A percentile compares a stretch with the other conserved stretches of the same genome.
These are phyloP conservation scores for Monilinia polystroma DNA, from an alignment of 2,329 filamentous ascomycete genomes.

Conservation along the genomic window DNA sequence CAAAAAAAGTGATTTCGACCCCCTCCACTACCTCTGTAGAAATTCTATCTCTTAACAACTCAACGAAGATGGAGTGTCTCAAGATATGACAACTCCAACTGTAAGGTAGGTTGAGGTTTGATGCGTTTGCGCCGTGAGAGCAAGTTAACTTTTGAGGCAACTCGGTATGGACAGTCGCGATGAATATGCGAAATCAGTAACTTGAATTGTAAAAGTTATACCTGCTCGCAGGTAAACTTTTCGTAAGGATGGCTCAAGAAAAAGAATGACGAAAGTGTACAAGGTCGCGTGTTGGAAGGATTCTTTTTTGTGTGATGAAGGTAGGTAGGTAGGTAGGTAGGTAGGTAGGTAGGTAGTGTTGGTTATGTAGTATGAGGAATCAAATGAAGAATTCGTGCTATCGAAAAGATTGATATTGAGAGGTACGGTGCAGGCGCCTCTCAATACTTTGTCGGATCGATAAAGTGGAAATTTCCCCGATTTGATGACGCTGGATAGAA, in stretches of 20 bases:
- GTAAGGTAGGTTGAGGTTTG: constrained; percentile 20
- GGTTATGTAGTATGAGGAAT: constrained; percentile 12
- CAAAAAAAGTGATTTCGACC: constrained; percentile 43
- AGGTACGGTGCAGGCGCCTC: constrained; percentile 42
- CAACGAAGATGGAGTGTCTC: constrained; percentile 40
- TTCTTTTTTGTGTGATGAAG: not conserved
- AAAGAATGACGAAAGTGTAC: constrained; percentile 18
- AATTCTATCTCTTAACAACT: constrained; percentile 36
- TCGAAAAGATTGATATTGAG: constrained; percentile 30
- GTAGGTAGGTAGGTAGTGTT: no score
- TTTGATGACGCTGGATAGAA: constrained; percentile 26
- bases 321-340: no score
- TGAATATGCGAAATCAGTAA: constrained; percentile 26
- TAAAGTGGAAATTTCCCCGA: not conserved
- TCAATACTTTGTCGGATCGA: constrained; percentile 28
- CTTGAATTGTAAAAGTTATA: constrained; percentile 21
- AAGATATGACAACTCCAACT: constrained; percentile 39
- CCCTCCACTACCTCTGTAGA: constrained; percentile 51
- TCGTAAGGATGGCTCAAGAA: not conserved
- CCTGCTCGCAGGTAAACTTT: constrained; percentile 23
- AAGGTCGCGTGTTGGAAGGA: constrained; percentile 8
- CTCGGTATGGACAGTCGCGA: constrained; percentile 23
- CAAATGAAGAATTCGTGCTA: constrained; percentile 29
- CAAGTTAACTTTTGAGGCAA: constrained; percentile 19
- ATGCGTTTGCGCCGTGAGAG: constrained; percentile 23